A percentile compares a stretch with the other conserved stretches of the same genome.
These are phyloP conservation scores for Salix arbutifolia DNA, from an alignment of 345 rosid species.

Conservation along the genomic window DNA sequence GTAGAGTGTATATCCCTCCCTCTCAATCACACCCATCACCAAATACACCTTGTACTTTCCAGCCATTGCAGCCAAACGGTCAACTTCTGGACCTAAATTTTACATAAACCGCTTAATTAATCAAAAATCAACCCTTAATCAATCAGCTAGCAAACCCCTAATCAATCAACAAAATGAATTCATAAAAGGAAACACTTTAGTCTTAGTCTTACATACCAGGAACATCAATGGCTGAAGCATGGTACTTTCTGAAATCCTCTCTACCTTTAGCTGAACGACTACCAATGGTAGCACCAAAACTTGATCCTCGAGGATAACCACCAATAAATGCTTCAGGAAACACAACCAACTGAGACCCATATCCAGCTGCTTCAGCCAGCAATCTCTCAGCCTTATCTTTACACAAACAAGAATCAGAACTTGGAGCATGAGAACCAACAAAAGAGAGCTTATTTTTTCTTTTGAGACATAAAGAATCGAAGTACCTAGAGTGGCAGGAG, in stretches of 20 bases:
- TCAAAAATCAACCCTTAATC: background rate
- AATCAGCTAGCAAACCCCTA: too few relatives aligned
- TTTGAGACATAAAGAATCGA: background rate
- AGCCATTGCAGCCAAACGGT: conserved; percentile 76
- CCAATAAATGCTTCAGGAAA: conserved; percentile 96
- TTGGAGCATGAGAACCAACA: background rate
- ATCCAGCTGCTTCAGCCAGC: conserved; percentile 74
- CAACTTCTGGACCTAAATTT: conserved; percentile 73
- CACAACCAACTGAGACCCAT: conserved; percentile 80
- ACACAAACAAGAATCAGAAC: background rate
- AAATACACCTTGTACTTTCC: conserved; percentile 74
- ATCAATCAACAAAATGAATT: background rate
- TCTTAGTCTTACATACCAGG: conserved; percentile 46
- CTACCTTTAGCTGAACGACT: conserved; percentile 67
- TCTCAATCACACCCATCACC: conserved; percentile 93
- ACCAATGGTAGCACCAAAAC: conserved; percentile 68
- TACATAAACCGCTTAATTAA: background rate
- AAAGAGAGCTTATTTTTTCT: background rate
- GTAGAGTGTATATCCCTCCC: conserved; percentile 87
- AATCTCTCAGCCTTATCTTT: conserved; percentile 88
- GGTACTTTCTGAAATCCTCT: conserved; percentile 86
- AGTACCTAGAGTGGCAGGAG: conserved; percentile 80
- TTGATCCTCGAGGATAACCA: conserved; percentile 88
- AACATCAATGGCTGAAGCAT: conserved; percentile 77
- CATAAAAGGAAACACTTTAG: background rate